Percentiles rank a stretch among this genome's conserved stretches.
Conservation (phyloP, 345 rosid species). For the Xanthoceras sorbifolium region DNA sequence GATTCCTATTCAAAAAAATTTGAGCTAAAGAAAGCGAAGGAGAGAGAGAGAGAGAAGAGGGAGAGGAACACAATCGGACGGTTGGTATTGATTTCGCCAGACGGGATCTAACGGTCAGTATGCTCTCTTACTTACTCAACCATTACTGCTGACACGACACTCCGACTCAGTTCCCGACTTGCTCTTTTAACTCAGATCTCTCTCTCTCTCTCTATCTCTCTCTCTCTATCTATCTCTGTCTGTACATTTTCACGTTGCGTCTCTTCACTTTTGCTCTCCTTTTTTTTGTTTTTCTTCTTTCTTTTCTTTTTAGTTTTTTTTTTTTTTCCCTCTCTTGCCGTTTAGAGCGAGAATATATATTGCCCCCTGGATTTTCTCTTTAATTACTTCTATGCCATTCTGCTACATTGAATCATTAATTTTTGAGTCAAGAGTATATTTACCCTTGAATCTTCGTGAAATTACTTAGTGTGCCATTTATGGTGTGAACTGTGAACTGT, state of each 20-base stretch:
- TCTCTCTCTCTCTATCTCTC: slow-evolving; percentile 30
- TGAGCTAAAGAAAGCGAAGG: not conserved
- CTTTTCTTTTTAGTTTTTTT: too few relatives aligned
- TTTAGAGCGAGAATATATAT: not conserved
- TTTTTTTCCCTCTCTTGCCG: not conserved
- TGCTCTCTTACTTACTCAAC: slow-evolving; percentile 10
- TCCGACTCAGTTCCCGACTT: slow-evolving; percentile 26
- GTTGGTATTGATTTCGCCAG: slow-evolving; percentile 11
- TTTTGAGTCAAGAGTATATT: not conserved
- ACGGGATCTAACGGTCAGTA: slow-evolving; percentile 32
- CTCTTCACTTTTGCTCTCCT: slow-evolving; percentile 9
- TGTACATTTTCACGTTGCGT: slow-evolving; percentile 31
- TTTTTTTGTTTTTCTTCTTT: not conserved
- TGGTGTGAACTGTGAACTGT: not conserved
- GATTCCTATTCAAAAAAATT: slow-evolving; percentile 5
- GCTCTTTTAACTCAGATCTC: slow-evolving; percentile 46
- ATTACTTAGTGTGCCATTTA: slow-evolving; percentile 34
- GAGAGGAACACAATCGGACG: slow-evolving; percentile 28
- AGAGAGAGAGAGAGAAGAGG: slow-evolving; percentile 10
- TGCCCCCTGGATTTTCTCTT: slow-evolving; percentile 8
- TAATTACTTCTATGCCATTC: slow-evolving; percentile 26
- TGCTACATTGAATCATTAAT: not conserved
- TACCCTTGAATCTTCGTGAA: not conserved
- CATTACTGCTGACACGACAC: slow-evolving; percentile 33
- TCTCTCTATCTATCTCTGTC: slow-evolving; percentile 12